These are phyloP conservation scores for Coemansia sp. DNA, from an alignment of 192 early-diverging fungal genomes.

Conservation along the genomic window DNA sequence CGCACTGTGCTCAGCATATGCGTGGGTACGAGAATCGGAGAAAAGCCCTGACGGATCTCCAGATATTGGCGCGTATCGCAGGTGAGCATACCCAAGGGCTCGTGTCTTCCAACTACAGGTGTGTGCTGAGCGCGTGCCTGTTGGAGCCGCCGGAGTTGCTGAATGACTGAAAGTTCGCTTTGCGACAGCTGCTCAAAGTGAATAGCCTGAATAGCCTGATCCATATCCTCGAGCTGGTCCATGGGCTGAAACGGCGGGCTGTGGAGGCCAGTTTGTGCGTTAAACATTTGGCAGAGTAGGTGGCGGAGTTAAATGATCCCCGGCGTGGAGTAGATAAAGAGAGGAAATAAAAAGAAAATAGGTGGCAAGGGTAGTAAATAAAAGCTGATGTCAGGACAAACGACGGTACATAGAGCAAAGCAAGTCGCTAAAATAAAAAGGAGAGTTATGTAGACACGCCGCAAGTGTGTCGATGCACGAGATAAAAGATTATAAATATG, in stretches of 20 bases:
- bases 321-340: no score
- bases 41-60: conserved; percentile 32
- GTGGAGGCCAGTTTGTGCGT: neutral
- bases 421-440: neutral
- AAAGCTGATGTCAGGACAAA: neutral
- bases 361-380: neutral
- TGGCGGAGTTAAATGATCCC: neutral
- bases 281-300: neutral
- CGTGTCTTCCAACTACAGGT: conserved; percentile 1
- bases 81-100: conserved; percentile 27
- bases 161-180: conserved; percentile 25
- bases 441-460: neutral
- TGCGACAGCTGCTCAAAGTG: conserved; percentile 19
- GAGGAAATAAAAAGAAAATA: neutral
- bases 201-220: neutral
- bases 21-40: conserved; percentile 42
- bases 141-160: conserved; percentile 30
- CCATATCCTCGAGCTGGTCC: neutral
- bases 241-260: conserved; percentile 1
- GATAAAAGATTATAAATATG: neutral
- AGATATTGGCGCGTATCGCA: conserved; percentile 30
- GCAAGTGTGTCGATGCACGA: neutral
- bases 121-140: conserved; percentile 21
- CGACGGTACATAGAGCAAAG: neutral
- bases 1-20: conserved; percentile 24